These are phyloP conservation scores for Fusarium vanettenii DNA, from an alignment of 2,329 filamentous ascomycete genomes.

Conservation along the genomic window DNA sequence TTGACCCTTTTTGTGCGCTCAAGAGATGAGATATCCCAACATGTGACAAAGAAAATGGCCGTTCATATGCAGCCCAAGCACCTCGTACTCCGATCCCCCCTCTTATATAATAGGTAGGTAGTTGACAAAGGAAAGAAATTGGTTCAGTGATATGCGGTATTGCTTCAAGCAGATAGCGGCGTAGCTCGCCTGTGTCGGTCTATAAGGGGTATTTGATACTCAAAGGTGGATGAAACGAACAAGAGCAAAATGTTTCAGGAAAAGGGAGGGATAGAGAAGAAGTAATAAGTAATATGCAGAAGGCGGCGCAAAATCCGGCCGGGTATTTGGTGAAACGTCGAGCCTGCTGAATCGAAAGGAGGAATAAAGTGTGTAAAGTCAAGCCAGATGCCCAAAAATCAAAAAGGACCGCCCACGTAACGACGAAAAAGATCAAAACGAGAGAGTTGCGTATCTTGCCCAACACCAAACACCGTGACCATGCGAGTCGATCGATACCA, in stretches of 20 bases:
- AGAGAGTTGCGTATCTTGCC: slow-evolving; percentile 34
- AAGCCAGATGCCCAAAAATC: slow-evolving; percentile 41
- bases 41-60: slow-evolving; percentile 34
- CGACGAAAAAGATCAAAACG: slow-evolving; percentile 26
- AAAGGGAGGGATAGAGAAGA: slow-evolving; percentile 36
- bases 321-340: slow-evolving; percentile 44
- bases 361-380: slow-evolving; percentile 45
- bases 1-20: slow-evolving; percentile 34
- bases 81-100: slow-evolving; percentile 42
- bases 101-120: slow-evolving; percentile 36
- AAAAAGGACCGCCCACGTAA: slow-evolving; percentile 38
- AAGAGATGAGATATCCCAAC: slow-evolving; percentile 24
- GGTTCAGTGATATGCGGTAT: slow-evolving; percentile 42
- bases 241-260: slow-evolving; percentile 36
- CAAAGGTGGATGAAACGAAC: slow-evolving; percentile 42
- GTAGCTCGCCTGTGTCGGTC: slow-evolving; percentile 49
- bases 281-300: slow-evolving; percentile 38
- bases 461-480: slow-evolving; percentile 46
- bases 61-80: slow-evolving; percentile 40
- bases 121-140: slow-evolving; percentile 47
- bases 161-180: slow-evolving; percentile 46
- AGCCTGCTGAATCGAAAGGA: slow-evolving; percentile 42
- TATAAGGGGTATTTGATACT: slow-evolving; percentile 54
- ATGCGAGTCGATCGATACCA: slow-evolving; percentile 40
- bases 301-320: slow-evolving; percentile 35